Base-by-base conservation (phyloP, 2,329 filamentous ascomycete genomes). In the Verticillium alfalfae region DNA sequence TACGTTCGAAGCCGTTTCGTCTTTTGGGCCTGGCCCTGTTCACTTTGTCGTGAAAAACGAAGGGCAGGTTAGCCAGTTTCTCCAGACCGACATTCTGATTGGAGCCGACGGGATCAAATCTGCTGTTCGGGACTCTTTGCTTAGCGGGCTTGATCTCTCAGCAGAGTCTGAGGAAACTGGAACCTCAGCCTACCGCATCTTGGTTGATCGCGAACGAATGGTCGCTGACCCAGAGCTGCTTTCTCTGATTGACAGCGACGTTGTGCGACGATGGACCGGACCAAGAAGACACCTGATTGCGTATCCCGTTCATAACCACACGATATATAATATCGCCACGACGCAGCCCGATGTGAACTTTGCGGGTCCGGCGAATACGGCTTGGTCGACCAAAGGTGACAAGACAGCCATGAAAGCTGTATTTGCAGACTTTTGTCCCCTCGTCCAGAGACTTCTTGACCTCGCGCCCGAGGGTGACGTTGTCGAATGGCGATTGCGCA, bases 321-420 rank as follows among this genome's bases (percentile, higher is more conserved):
- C 80, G 16, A 84, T 89, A 62, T 89, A 89, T 76, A 90, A 90
- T 72, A 73, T 90, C 49, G 86, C 83, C 13, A 87, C 86, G 2
- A 78, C 82, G 0, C 86, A 89, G 64, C 84, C 85, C 0, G 84
- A 88, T 62, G 76, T 73, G 36, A 83, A 88, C 68, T 86, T 87
- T 65, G 82, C 85, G 1, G 67, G 65, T 4, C 67, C 67, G 0
- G 66, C 66, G 57, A 81, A 79, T 5, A 81, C 83, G 12, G 87
- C 84, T 2, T 90, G 88, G 70, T 89, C 86, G 2, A 88, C 84
- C 8, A 83, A 79, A 61, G 86, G 84, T 1, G 82, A 78, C 52
- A 89, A 88, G 68, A 73, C 78, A 57, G 80, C 80, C 13, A 88
- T 90, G 85, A 69, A 88, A 65, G 70, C 78, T 1, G 81, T 86